Conservation (phyloP, 306 rosid species). For the Dryas drummondii region DNA sequence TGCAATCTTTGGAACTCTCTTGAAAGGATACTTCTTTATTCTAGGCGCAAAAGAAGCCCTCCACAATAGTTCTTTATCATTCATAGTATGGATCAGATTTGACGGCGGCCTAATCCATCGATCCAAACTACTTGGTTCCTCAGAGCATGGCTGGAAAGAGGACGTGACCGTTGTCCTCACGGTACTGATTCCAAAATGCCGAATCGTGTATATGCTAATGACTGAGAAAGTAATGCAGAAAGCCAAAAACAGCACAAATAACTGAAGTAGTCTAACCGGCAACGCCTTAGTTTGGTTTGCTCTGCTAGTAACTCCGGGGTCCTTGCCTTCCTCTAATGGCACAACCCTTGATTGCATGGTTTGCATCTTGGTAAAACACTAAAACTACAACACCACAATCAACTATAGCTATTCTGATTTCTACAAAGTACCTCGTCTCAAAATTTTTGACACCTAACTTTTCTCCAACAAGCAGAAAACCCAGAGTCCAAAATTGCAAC, state of each 20-base stretch:
- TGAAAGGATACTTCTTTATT: slow-evolving; percentile 61
- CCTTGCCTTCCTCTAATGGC: slow-evolving; percentile 77
- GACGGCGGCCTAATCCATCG: slow-evolving; percentile 65
- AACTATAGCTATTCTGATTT: slow-evolving; percentile 13
- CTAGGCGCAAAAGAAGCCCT: slow-evolving; percentile 71
- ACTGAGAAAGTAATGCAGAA: slow-evolving; percentile 62
- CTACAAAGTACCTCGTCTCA: neutral
- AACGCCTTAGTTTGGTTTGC: slow-evolving; percentile 53
- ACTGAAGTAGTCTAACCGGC: slow-evolving; percentile 58
- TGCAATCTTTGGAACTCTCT: slow-evolving; percentile 84
- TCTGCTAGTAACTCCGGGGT: slow-evolving; percentile 40
- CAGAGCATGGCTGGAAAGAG: slow-evolving; percentile 63
- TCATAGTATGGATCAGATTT: slow-evolving; percentile 68
- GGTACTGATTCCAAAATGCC: slow-evolving; percentile 64
- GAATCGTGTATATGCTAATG: slow-evolving; percentile 64
- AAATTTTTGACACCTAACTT: neutral
- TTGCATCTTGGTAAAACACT: slow-evolving; percentile 52
- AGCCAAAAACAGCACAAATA: slow-evolving; percentile 60
- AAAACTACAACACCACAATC: slow-evolving; percentile 10
- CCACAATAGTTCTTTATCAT: slow-evolving; percentile 73
- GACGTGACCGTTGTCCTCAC: slow-evolving; percentile 48
- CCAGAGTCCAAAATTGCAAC: neutral
- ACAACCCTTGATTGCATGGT: slow-evolving; percentile 73
- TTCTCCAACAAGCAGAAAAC: neutral
- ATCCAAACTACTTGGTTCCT: slow-evolving; percentile 51